Evolutionary conservation across 306 rosid species (phyloP).

Genomic region (Gleditsia sinensis): DNA sequence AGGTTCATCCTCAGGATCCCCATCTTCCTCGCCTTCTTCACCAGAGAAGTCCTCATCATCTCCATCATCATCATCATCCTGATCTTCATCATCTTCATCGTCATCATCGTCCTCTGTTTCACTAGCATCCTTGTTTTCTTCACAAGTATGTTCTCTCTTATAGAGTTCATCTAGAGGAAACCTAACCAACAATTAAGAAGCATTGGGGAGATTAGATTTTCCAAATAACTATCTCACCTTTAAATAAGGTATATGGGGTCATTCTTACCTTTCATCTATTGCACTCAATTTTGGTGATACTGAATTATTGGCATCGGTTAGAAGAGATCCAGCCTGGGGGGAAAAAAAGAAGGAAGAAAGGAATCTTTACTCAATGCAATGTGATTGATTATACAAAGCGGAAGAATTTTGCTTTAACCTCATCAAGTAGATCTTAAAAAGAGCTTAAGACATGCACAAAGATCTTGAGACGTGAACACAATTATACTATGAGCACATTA

Average conservation of each 20-base stretch:
- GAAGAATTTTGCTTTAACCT: neutral
- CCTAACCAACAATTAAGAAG: conserved; percentile 43
- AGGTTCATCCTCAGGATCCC: conserved; percentile 61
- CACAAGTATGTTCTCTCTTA: conserved; percentile 32
- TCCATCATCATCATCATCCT: conserved; percentile 60
- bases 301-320: conserved; percentile 34
- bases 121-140: conserved; percentile 72
- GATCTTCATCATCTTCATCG: conserved; percentile 64
- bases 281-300: conserved; percentile 43
- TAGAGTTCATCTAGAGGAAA: conserved; percentile 65
- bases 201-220: conserved; percentile 7
- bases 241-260: neutral
- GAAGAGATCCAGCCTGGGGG: conserved; percentile 54
- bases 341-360: conserved; percentile 3
- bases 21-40: conserved; percentile 68
- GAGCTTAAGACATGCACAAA: neutral
- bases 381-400: neutral
- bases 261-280: conserved; percentile 56
- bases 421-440: neutral
- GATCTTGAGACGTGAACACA: neutral
- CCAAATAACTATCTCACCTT: neutral
- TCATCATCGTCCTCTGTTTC: conserved; percentile 78
- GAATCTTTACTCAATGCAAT: conserved; percentile 18
- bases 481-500: neutral
- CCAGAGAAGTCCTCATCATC: conserved; percentile 70